Evolutionary conservation across 208 protist species (phyloP).

Genomic region (Leishmania mexicana): DNA sequence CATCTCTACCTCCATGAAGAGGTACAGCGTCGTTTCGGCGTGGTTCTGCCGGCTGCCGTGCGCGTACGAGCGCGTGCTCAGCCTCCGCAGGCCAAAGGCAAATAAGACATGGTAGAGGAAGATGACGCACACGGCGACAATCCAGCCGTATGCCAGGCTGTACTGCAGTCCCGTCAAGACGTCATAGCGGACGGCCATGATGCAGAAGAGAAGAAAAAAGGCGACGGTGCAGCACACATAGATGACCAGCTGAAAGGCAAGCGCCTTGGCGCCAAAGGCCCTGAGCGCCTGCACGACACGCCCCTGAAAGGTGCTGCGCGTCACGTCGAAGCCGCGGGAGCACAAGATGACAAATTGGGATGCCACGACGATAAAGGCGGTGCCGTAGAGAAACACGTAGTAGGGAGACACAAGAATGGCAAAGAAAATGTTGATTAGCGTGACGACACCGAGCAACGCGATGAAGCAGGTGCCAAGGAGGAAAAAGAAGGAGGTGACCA

Average conservation of each 20-base stretch:
- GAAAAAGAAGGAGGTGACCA: conserved; percentile 68
- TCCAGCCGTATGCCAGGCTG: conserved; percentile 71
- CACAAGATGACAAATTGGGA: conserved; percentile 57
- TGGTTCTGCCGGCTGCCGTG: conserved; percentile 66
- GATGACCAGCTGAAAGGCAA: conserved; percentile 47
- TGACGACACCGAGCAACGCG: conserved; percentile 42
- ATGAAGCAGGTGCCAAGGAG: conserved; percentile 57
- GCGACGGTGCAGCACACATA: conserved; percentile 31
- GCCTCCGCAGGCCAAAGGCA: conserved; percentile 47
- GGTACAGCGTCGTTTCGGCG: conserved; percentile 45
- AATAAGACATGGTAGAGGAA: conserved; percentile 63
- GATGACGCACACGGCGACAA: conserved; percentile 61
- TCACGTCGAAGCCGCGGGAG: conserved; percentile 68
- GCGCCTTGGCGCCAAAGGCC: conserved; percentile 41
- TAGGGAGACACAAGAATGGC: conserved; percentile 61
- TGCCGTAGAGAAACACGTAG: conserved; percentile 63
- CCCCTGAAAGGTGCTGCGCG: conserved; percentile 56
- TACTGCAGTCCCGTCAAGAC: conserved; percentile 60
- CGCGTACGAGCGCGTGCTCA: conserved; percentile 43
- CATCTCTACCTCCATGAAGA: conserved; percentile 56
- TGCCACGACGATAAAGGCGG: conserved; percentile 44
- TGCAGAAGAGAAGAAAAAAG: conserved; percentile 70
- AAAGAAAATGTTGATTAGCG: conserved; percentile 61
- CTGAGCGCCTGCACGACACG: conserved; percentile 52
- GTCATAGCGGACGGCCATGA: conserved; percentile 46